phyloP scores from a whole-genome alignment of 192 early-diverging fungal species.

The Oehlia diaphana region DNA sequence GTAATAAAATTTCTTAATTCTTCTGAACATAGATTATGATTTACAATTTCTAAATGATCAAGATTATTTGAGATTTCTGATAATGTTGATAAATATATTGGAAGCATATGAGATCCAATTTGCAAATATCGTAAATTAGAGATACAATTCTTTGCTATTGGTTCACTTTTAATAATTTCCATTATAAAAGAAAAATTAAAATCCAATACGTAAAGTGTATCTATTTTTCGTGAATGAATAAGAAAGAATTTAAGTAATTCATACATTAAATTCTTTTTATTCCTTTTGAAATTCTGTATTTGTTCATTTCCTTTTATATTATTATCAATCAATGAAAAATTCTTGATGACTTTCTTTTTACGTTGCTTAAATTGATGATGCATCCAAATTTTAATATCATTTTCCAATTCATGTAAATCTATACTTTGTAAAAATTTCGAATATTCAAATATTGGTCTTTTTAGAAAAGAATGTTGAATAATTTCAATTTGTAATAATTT shows the following conservation, averaged over 20 bases:
- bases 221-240: neutral
- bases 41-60: neutral
- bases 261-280: neutral
- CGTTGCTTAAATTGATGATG: neutral
- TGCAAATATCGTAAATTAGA: neutral
- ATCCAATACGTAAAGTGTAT: neutral
- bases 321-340: neutral
- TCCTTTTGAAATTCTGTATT: neutral
- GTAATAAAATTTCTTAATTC: neutral
- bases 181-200: neutral
- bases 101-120: neutral
- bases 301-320: neutral
- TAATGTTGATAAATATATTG: neutral
- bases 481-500: neutral
- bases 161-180: neutral
- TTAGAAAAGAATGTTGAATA: neutral
- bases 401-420: neutral
- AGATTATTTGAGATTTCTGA: neutral
- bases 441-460: neutral
- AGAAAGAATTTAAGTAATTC: neutral
- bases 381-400: neutral
- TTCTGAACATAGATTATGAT: neutral
- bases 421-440: neutral
- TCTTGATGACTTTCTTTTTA: neutral
- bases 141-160: neutral